A percentile compares a stretch with the other conserved stretches of the same genome.
Evolutionary conservation across 805 yeast species (phyloP).

Genomic region (Kluyveromyces lactis): DNA sequence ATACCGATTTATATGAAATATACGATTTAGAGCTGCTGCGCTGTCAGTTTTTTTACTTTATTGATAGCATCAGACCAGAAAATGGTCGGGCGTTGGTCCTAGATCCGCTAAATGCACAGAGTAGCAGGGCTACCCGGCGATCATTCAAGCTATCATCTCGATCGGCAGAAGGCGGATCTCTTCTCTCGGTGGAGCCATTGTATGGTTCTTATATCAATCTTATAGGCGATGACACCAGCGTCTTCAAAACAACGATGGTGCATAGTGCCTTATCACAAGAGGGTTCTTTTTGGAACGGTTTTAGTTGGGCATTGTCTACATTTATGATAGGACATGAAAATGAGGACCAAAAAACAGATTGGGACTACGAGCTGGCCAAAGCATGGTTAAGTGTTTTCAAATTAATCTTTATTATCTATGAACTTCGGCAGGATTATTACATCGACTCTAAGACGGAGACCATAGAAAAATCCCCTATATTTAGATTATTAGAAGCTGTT

Average conservation of each 20-base stretch:
- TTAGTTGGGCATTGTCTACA: conserved; percentile 22
- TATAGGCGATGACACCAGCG: conserved; percentile 12
- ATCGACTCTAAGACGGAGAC: conserved; percentile 2
- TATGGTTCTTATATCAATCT: conserved; percentile 17
- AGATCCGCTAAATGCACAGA: background rate
- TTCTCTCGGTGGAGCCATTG: too few relatives aligned
- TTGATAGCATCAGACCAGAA: conserved; percentile 13
- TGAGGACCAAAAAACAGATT: too few relatives aligned
- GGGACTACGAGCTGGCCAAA: conserved; percentile 2
- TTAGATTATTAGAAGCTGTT: background rate
- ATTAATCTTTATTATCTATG: conserved; percentile 16
- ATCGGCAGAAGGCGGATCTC: too few relatives aligned
- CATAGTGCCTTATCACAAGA: conserved; percentile 13
- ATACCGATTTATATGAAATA: conserved; percentile 8
- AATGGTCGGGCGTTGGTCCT: conserved; percentile 1
- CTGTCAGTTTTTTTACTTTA: conserved; percentile 24
- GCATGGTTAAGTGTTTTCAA: conserved; percentile 22
- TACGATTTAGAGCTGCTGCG: conserved; percentile 20
- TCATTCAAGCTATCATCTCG: too few relatives aligned
- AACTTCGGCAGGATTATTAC: conserved; percentile 21
- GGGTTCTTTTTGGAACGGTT: conserved; percentile 21
- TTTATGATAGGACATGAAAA: too few relatives aligned
- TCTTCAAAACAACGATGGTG: conserved; percentile 17
- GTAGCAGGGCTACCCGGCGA: too few relatives aligned
- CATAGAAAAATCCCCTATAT: background rate